Evolutionary conservation across 2,329 filamentous ascomycete genomes (phyloP), one percentile per base, ranked within the genome.

Genomic region (Trichothecium roseum): DNA sequence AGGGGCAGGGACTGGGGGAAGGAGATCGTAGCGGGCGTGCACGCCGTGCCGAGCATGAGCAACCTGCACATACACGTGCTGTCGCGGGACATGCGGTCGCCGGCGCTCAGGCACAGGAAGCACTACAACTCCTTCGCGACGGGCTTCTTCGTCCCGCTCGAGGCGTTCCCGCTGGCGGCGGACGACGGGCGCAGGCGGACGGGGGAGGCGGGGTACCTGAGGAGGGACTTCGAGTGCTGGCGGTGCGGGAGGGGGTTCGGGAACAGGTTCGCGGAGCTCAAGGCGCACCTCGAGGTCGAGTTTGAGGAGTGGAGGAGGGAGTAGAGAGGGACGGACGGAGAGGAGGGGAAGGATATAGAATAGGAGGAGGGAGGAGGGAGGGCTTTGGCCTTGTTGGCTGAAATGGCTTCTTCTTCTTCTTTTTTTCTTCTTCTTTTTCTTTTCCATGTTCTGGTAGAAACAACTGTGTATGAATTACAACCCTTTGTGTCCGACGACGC

Each of bases 41-140:
- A 98, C 60, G 82, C 85, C 3, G 76, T 81, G 45, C 91, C 91
- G 3, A 88, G 81, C 37, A 96, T 98, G 91, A 80, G 74, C 43
- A 86, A 96, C 55, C 54, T 96, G 37, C 91, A 98, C 58, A 68
- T 96, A 4, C 91, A 98, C 56, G 76, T 96, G 20, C 60, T 96
- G 38, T 85, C 83, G 28, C 66, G 75, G 14, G 91, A 98, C 54
- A 81, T 84, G 68, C 69, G 76, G 47, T 86, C 81, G 27, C 69
- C 73, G 9, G 70, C 69, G 31, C 45, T 95, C 57, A 84, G 80
- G 60, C 78, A 89, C 52, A 70, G 78, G 43, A 89, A 87, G 55
- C 91, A 96, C 60, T 96, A 95, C 60, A 85, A 91, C 52, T 91
- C 83, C 43, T 96, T 96, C 59, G 78, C 74, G 22, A 93, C 88